A percentile compares a stretch with the other conserved stretches of the same genome.
Conservation (phyloP, 2,329 filamentous ascomycete species). For the Clarireedia sp. region DNA sequence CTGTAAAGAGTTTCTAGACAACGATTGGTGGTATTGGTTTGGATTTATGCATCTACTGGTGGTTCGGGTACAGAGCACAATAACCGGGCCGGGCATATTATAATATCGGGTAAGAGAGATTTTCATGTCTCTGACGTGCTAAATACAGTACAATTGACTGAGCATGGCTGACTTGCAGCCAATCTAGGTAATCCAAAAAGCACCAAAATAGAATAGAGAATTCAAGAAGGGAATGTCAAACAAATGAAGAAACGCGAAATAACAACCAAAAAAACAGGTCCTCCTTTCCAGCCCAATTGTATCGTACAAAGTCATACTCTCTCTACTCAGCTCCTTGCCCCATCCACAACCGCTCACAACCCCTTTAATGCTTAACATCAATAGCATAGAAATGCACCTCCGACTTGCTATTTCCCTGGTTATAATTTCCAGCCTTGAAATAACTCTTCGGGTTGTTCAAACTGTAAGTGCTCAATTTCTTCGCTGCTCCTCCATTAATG, state of each 20-base stretch:
- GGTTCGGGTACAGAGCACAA: too few relatives aligned
- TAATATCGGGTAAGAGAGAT: neutral
- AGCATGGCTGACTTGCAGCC: neutral
- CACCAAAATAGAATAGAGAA: neutral
- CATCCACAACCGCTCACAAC: too few relatives aligned
- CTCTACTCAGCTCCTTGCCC: too few relatives aligned
- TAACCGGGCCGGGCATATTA: too few relatives aligned
- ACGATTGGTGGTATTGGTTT: neutral
- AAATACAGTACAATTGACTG: neutral
- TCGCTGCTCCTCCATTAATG: conserved; percentile 26
- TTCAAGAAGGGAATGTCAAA: neutral
- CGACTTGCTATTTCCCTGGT: conserved; percentile 23
- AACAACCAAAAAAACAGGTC: too few relatives aligned
- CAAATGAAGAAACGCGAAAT: neutral
- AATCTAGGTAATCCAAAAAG: neutral
- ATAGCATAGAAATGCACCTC: conserved; percentile 13
- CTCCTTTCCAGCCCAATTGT: too few relatives aligned
- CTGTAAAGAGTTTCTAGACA: neutral
- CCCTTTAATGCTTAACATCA: conserved; percentile 1
- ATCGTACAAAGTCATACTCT: too few relatives aligned
- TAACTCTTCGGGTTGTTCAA: conserved; percentile 30
- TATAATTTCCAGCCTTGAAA: conserved; percentile 35
- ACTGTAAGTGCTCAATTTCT: conserved; percentile 25
- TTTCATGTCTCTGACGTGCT: neutral
- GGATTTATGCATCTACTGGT: neutral